Base-by-base conservation (phyloP, 129 eudicot genomes). In the Artemisia tridentata region DNA sequence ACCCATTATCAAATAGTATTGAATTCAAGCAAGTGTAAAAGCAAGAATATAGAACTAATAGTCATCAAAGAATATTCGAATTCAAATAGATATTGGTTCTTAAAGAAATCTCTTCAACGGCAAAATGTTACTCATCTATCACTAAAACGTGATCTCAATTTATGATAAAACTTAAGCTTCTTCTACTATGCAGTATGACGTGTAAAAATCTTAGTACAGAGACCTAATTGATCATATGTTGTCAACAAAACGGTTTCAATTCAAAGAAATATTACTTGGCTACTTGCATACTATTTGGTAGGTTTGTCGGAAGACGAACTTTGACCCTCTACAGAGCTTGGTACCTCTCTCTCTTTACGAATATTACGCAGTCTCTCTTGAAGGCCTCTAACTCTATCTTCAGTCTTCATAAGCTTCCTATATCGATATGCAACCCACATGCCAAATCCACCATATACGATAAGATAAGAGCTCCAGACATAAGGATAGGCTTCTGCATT, bases 401-500 rank as follows among this genome's bases (percentile, higher is more conserved):
- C 98, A 20, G 95, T 89, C 6, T 59, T 74, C 0, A 88, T 82
- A 55, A 92, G 96, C 78, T 80, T 86, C 73, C 87, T 84, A 81
- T 88, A 93, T 75, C 97, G 84, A 74, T 90, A 93, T 16, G 92
- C 71, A 12, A 84, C 61, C 97, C 92, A 87, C 13, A 90, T 83
- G 45, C 97, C 92, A 84, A 93, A 77, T 52, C 92, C 97, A 49
- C 95, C 90, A 31, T 93, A 93, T 0, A 89, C 97, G 43, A 90
- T 78, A 7, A 82, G 70, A 54, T 93, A 93, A 3, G 97, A 93
- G 29, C 87, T 90, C 99, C 99, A 93, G 3, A 90, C 99, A 73
- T 87, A 93, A 9, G 99, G 99, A 46, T 87, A 93, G 5, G 99
- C 81, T 79, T 87, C 92, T 13, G 96, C 97, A 65, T 93, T 77